These are phyloP conservation scores for Graphilbum fragrans DNA, from an alignment of 2,329 filamentous ascomycete genomes.

Conservation along the genomic window DNA sequence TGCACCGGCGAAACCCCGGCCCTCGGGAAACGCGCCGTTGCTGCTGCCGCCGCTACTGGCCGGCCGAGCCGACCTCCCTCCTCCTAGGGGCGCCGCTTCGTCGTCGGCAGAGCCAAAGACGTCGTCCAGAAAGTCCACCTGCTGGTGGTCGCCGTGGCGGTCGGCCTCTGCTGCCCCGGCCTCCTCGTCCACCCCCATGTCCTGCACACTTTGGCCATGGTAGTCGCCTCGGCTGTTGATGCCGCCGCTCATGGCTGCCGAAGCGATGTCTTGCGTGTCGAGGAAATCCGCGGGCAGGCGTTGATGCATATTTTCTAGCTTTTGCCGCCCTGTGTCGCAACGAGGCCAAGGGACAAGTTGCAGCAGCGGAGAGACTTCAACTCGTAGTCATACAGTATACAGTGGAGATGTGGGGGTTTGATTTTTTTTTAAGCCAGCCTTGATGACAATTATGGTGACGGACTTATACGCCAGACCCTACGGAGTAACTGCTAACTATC, in stretches of 20 bases:
- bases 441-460: too few species aligned
- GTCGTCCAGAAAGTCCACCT: slow-evolving; percentile 10
- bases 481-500: too few species aligned
- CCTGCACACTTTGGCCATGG: not conserved
- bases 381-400: too few species aligned
- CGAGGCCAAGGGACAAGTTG: too few species aligned
- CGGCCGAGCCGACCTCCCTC: slow-evolving; percentile 5
- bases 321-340: too few species aligned
- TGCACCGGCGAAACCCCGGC: too few species aligned
- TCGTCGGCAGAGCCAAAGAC: slow-evolving; percentile 9
- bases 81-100: slow-evolving; percentile 1
- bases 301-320: slow-evolving; percentile 10
- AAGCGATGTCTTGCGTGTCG: slow-evolving; percentile 7
- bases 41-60: not conserved
- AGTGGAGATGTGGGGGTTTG: too few species aligned
- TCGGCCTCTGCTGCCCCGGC: not conserved
- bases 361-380: too few species aligned
- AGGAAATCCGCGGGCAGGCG: slow-evolving; percentile 6
- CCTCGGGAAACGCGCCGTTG: not conserved
- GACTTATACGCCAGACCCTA: too few species aligned
- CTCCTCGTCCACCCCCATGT: not conserved
- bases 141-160: too few species aligned
- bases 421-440: too few species aligned
- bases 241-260: not conserved
- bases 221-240: not conserved